These are phyloP conservation scores for Naganishia sp. DNA, from an alignment of 1,284 basidiomycete species.

Conservation along the genomic window DNA sequence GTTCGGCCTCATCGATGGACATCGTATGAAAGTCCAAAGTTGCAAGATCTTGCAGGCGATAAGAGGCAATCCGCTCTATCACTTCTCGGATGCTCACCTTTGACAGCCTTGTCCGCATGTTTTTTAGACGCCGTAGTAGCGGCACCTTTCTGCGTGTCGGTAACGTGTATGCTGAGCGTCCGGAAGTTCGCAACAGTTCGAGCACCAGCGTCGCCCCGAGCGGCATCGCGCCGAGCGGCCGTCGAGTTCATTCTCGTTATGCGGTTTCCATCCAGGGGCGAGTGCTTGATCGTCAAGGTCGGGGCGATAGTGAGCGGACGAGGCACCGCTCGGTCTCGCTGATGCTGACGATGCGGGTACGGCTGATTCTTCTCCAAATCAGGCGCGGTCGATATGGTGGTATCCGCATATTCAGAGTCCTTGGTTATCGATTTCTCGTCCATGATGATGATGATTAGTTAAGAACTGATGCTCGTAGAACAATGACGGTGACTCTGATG, in stretches of 20 bases:
- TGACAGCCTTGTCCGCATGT: slow-evolving; percentile 26
- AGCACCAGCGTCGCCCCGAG: slow-evolving; percentile 11
- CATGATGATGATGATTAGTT: neutral
- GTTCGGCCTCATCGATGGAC: slow-evolving; percentile 57
- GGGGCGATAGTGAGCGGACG: neutral
- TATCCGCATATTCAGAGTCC: neutral
- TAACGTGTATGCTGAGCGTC: slow-evolving; percentile 50
- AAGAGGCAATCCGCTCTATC: neutral
- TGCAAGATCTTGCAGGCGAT: slow-evolving; percentile 15
- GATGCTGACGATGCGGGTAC: slow-evolving; percentile 18
- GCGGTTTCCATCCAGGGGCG: neutral
- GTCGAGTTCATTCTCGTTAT: slow-evolving; percentile 3
- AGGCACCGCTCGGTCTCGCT: neutral
- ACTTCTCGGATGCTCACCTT: neutral
- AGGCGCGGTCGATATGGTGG: neutral
- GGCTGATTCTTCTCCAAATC: slow-evolving; percentile 18
- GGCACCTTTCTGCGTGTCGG: slow-evolving; percentile 40
- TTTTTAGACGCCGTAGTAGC: neutral
- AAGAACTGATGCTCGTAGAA: neutral
- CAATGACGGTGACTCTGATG: too few species aligned
- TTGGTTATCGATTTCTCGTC: slow-evolving; percentile 2
- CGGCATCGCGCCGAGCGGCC: slow-evolving; percentile 10
- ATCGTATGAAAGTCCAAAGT: slow-evolving; percentile 62
- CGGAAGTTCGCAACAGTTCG: slow-evolving; percentile 35
- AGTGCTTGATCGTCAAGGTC: slow-evolving; percentile 15